phyloP scores from a whole-genome alignment of 108 stramenopile genomes.

The Skeletonema costatum region DNA sequence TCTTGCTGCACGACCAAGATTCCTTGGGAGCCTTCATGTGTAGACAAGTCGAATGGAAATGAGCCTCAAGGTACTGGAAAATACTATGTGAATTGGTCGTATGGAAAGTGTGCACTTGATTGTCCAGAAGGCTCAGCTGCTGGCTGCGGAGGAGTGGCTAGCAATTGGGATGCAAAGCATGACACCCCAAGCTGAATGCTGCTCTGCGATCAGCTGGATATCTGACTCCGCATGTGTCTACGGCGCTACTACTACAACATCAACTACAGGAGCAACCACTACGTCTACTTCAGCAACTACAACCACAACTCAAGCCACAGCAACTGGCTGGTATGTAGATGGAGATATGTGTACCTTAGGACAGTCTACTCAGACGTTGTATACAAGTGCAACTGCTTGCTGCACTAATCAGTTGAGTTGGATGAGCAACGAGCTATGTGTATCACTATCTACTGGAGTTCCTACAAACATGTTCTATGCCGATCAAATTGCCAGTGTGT shows the following conservation, averaged over 20 bases:
- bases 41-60: constrained; percentile 15
- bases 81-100: not conserved
- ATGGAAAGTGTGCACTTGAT: constrained; percentile 8
- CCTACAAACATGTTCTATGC: constrained; percentile 18
- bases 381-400: constrained; percentile 1
- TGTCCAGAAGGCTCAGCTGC: constrained; percentile 10
- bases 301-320: not conserved
- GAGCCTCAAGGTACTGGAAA: constrained; percentile 6
- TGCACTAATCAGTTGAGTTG: constrained; percentile 1
- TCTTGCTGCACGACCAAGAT: not conserved
- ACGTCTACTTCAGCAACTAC: not conserved
- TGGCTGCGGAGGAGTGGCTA: constrained; percentile 10
- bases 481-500: constrained; percentile 4
- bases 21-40: constrained; percentile 5
- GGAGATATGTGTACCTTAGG: not conserved
- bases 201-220: constrained; percentile 8
- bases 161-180: not conserved
- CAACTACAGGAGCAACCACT: not conserved
- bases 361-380: not conserved
- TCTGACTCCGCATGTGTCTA: not conserved
- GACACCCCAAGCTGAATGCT: constrained; percentile 4
- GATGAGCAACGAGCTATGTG: not conserved
- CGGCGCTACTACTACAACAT: not conserved
- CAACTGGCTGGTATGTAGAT: not conserved
- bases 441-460: constrained; percentile 11